Evolutionary conservation across 2,329 filamentous ascomycete species (phyloP), one percentile per base, ranked within the genome.

Genomic region (Penicillium sp.): DNA sequence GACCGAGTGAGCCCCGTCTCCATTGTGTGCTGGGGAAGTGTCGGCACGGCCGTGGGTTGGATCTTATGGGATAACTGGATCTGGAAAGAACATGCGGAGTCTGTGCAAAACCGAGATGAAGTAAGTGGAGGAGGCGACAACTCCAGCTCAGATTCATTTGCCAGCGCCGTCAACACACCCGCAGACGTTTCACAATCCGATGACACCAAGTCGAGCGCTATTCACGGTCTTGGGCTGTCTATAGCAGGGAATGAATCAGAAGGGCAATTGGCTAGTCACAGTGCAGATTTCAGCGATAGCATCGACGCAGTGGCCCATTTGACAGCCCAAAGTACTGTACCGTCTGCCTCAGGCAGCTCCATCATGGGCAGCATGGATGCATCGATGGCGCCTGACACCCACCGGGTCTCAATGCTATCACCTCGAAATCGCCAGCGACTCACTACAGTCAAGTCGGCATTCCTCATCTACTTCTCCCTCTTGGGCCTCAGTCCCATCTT

Each of bases 401-500:
- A 57, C 46, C 60, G 62, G 41, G 49, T 63, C 25, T 59, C 67
- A 4, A 58, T 69, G 42, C 59, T 81, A 16, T 80, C 80, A 4
- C 72, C 77, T 3, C 72, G 80, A 34, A 83, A 80, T 56, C 80
- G 82, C 53, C 79, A 83, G 54, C 79, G 83, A 3, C 68, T 96
- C 4, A 83, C 86, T 29, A 96, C 93, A 0, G 83, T 91, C 59
- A 97, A 97, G 72, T 96, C 91, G 0, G 91, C 91, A 0, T 77
- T 95, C 31, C 79, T 97, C 41, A 97, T 97, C 62, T 96, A 95
- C 73, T 95, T 87, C 59, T 91, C 90, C 3, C 79, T 99, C 12
- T 82, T 97, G 3, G 93, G 92, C 10, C 80, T 99, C 3, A 95
- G 89, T 35, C 93, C 93, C 0, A 97, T 99, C 56, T 82, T 99